A percentile compares a stretch with the other conserved stretches of the same genome.
These are phyloP conservation scores for Fusarium begoniae DNA, from an alignment of 2,329 filamentous ascomycete genomes.

Conservation along the genomic window DNA sequence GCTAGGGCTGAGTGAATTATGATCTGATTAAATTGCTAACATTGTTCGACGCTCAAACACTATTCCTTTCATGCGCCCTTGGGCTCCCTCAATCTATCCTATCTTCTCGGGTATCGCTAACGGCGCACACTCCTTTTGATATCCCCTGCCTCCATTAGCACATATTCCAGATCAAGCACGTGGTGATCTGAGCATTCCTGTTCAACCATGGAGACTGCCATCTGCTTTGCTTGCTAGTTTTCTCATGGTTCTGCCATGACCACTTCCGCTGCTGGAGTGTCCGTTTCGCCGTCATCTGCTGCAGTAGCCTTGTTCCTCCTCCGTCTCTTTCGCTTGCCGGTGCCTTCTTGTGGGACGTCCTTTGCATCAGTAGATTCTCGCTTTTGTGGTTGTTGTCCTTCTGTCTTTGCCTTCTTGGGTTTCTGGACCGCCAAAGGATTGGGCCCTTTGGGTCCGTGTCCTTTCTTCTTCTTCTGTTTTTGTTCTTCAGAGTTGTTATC, in stretches of 20 bases:
- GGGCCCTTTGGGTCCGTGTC: slow-evolving; percentile 71
- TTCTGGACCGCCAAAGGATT: slow-evolving; percentile 79
- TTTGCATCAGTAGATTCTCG: slow-evolving; percentile 45
- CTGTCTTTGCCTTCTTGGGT: slow-evolving; percentile 61
- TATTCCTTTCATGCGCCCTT: slow-evolving; percentile 19
- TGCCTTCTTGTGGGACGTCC: slow-evolving; percentile 36
- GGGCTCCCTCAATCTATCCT: slow-evolving; percentile 9
- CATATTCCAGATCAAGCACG: slow-evolving; percentile 17
- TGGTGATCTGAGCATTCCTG: slow-evolving; percentile 32
- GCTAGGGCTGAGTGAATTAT: background rate
- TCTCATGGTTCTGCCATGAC: slow-evolving; percentile 33
- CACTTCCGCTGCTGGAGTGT: slow-evolving; percentile 3
- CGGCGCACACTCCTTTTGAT: slow-evolving; percentile 18
- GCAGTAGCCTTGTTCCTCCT: slow-evolving; percentile 43
- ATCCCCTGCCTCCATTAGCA: slow-evolving; percentile 6
- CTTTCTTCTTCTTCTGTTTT: slow-evolving; percentile 64
- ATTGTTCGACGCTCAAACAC: slow-evolving; percentile 14
- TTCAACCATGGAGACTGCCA: slow-evolving; percentile 1
- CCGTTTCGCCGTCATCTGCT: slow-evolving; percentile 24
- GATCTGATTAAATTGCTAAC: slow-evolving; percentile 4
- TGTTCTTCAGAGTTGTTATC: slow-evolving; percentile 15
- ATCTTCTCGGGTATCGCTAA: slow-evolving; percentile 38
- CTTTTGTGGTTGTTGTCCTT: slow-evolving; percentile 44
- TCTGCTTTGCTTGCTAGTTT: slow-evolving; percentile 2
- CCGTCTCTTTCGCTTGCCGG: slow-evolving; percentile 46